These are phyloP conservation scores for Microbotryum saponariae DNA, from an alignment of 1,284 basidiomycete genomes.

Conservation along the genomic window DNA sequence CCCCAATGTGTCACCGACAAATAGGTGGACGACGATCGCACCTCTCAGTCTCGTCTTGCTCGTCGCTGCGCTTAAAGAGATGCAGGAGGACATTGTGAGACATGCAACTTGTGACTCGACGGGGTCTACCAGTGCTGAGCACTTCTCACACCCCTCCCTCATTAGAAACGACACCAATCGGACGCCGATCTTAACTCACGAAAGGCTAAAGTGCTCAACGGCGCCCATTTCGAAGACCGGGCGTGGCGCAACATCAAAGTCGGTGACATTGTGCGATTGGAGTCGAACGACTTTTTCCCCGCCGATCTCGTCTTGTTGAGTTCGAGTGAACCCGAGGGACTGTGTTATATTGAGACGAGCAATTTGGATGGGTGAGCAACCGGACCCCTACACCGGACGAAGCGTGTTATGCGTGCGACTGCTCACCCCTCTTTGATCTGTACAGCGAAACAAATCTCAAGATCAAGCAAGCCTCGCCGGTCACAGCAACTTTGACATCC, in stretches of 20 bases:
- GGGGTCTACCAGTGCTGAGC: not conserved
- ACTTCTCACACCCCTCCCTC: not conserved
- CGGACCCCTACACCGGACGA: not conserved
- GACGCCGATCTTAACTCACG: slow-evolving; percentile 88
- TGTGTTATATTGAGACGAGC: slow-evolving; percentile 95
- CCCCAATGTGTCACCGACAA: slow-evolving; percentile 93
- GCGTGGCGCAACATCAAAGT: slow-evolving; percentile 87
- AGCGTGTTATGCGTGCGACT: not conserved
- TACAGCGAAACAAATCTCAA: slow-evolving; percentile 92
- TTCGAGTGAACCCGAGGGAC: slow-evolving; percentile 89
- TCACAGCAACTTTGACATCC: slow-evolving; percentile 68
- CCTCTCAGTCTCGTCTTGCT: slow-evolving; percentile 83
- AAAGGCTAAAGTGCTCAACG: slow-evolving; percentile 62
- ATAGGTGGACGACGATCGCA: slow-evolving; percentile 88
- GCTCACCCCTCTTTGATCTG: not conserved
- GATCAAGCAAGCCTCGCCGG: slow-evolving; percentile 89
- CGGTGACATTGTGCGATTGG: slow-evolving; percentile 84
- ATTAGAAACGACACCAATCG: slow-evolving; percentile 81
- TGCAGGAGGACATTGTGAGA: slow-evolving; percentile 74
- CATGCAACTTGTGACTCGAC: not conserved
- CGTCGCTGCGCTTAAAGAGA: slow-evolving; percentile 94
- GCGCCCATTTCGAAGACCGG: slow-evolving; percentile 59
- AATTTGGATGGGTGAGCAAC: slow-evolving; percentile 84
- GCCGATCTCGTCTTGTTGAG: slow-evolving; percentile 84
- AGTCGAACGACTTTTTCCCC: slow-evolving; percentile 90